Evolutionary conservation across 164 flowering plant genomes (phyloP), one percentile per base, ranked within the genome.

Genomic region (Sextonia rubra): DNA sequence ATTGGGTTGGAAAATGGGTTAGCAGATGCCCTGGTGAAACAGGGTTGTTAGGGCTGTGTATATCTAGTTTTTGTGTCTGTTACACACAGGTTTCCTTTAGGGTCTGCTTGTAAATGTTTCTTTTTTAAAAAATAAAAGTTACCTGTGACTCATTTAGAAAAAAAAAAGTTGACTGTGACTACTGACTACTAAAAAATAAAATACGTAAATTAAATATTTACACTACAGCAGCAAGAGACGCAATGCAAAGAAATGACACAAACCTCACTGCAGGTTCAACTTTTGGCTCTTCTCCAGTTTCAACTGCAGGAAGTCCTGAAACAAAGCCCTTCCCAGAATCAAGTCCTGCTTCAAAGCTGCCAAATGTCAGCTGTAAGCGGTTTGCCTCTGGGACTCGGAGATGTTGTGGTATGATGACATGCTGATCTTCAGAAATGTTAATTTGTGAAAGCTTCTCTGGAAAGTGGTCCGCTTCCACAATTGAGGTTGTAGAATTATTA

Each of bases 331-430:
- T 69, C 3, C 82, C 73, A 69, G 85, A 70, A 67, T 86, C 92
- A 77, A 82, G 73, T 8, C 84, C 93, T 23, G 80, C 63, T 30
- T 89, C 99, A 81, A 94, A 84, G 84, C 94, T 95, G 47, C 99
- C 99, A 83, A 95, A 95, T 37, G 87, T 90, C 62, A 95, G 84
- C 66, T 71, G 82, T 72, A 77, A 81, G 17, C 92, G 89, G 69
- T 89, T 96, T 64, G 90, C 81, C 75, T 89, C 93, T 14, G 93
- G 86, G 66, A 92, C 97, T 79, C 93, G 90, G 74, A 95, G 89
- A 77, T 92, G 93, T 60, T 88, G 82, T 20, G 98, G 93, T 69
- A 95, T 95, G 77, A 95, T 85, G 47, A 95, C 99, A 84, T 89
- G 90, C 79, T 89, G 90, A 75, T 83, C 76, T 64, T 87, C 92